Conservation (phyloP, 2,329 filamentous ascomycete species). For the Corynespora cassiicola region DNA sequence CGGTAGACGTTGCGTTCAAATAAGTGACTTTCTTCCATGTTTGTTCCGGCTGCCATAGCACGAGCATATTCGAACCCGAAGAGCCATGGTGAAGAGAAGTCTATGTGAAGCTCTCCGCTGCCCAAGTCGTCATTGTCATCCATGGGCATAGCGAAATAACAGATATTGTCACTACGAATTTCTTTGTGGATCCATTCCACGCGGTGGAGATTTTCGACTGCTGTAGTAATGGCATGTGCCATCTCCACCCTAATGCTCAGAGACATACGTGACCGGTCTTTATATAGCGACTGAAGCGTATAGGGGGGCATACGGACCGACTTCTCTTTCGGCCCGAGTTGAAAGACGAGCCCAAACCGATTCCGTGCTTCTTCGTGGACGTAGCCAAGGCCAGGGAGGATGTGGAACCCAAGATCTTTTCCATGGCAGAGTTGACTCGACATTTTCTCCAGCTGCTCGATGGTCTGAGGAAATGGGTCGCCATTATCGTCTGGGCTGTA, state of each 20-base stretch:
- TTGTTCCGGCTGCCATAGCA: neutral
- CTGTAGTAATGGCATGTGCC: neutral
- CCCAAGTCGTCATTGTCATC: neutral
- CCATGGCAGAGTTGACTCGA: neutral
- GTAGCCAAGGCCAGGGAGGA: neutral
- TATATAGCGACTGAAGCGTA: neutral
- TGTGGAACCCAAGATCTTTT: neutral
- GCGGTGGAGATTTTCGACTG: neutral
- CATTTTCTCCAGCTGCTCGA: neutral
- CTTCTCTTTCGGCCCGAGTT: neutral
- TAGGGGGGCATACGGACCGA: no score
- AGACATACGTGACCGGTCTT: neutral
- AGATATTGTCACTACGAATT: constrained; percentile 1
- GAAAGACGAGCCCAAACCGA: neutral
- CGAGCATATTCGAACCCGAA: constrained; percentile 1
- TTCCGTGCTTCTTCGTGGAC: neutral
- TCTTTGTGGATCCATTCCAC: constrained; percentile 1
- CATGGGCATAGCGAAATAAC: neutral
- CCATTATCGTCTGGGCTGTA: neutral
- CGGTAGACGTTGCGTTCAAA: constrained; percentile 55
- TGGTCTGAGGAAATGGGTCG: neutral
- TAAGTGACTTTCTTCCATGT: neutral
- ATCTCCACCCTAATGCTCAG: neutral
- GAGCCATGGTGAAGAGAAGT: constrained; percentile 1
- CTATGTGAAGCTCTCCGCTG: neutral